Base-by-base conservation (phyloP, 169 alveolate species). In the Cryptosporidium sp. region DNA sequence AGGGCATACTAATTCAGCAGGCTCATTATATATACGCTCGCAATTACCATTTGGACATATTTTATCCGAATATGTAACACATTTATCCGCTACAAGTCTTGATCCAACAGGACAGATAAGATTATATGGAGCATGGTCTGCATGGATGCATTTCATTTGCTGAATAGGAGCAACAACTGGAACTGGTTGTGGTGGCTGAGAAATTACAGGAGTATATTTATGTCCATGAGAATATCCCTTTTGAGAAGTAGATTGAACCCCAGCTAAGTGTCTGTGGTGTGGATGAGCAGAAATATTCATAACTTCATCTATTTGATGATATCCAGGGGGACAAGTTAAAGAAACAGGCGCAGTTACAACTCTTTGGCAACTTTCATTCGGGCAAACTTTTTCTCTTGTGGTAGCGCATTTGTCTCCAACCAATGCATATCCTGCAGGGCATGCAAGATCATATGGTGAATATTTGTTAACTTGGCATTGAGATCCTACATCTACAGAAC, bases 31-130 rank as follows among this genome's bases (percentile, higher is more conserved):
- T 29, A 80, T 53, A 42, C 89, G 73, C 29, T 80, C 89, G 21
- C 89, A 80, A 67, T 80, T 80, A 16, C 89, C 89, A 80, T 80
- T 80, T 44, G 89, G 89, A 26, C 89, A 80, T 62, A 80, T 80
- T 65, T 80, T 80, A 39, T 80, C 89, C 14, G 89, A 60, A 39
- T 80, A 80, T 31, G 89, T 80, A 42, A 65, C 89, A 44, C 89
- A 80, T 44, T 80, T 80, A 29, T 80, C 89, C 26, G 89, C 89
- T 12, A 80, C 68, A 44, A 80, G 89, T n/a, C 89, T 60, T 26
- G 89, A 69, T 10, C 89, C 89, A 18, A 65, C 68, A 58, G 89
- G 89, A 45, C 89, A 80, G 21, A 62, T 60, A 18, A 80, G 75
- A 18, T 69, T 80, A 42, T 80, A 80, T 21, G 89, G 89, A 9